Conservation (phyloP, 208 protist species). For the Crithidia bombi region DNA sequence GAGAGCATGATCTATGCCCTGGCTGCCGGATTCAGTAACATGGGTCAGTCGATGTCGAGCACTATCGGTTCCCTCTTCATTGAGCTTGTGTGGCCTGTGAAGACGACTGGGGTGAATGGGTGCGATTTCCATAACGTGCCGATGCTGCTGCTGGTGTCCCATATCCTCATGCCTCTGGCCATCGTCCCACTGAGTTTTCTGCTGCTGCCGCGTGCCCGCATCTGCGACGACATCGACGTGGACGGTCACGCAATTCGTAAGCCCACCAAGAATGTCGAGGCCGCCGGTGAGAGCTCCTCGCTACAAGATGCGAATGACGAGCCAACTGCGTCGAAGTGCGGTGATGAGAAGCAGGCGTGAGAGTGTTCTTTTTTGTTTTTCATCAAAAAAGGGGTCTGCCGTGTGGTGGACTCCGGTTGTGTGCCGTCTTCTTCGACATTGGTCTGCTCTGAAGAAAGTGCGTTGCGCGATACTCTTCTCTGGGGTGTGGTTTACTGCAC, state of each 20-base stretch:
- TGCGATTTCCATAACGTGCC: constrained; percentile 67
- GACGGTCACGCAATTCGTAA: constrained; percentile 40
- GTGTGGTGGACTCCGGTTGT: too few species aligned
- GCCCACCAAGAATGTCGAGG: neutral
- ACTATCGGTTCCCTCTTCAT: constrained; percentile 61
- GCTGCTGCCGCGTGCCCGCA: constrained; percentile 61
- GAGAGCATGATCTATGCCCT: constrained; percentile 78
- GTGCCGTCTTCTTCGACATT: too few species aligned
- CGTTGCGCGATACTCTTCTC: too few species aligned
- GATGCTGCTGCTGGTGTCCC: constrained; percentile 53
- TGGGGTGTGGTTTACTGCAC: too few species aligned
- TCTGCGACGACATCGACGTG: constrained; percentile 57
- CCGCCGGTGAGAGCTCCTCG: too few species aligned
- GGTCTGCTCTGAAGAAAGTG: too few species aligned
- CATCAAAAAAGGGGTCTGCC: too few species aligned
- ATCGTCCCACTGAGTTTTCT: constrained; percentile 63
- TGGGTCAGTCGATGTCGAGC: constrained; percentile 47
- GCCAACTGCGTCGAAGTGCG: too few species aligned
- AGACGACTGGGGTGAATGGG: constrained; percentile 22
- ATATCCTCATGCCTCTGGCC: constrained; percentile 49
- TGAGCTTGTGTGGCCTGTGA: constrained; percentile 47
- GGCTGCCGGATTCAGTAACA: constrained; percentile 68
- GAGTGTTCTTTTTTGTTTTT: too few species aligned
- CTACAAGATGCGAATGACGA: too few species aligned
- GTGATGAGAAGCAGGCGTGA: too few species aligned